Evolutionary conservation across 768 basidiomycete species (phyloP), one percentile per base, ranked within the genome.

Genomic region (Chlorophyllum brunneum): DNA sequence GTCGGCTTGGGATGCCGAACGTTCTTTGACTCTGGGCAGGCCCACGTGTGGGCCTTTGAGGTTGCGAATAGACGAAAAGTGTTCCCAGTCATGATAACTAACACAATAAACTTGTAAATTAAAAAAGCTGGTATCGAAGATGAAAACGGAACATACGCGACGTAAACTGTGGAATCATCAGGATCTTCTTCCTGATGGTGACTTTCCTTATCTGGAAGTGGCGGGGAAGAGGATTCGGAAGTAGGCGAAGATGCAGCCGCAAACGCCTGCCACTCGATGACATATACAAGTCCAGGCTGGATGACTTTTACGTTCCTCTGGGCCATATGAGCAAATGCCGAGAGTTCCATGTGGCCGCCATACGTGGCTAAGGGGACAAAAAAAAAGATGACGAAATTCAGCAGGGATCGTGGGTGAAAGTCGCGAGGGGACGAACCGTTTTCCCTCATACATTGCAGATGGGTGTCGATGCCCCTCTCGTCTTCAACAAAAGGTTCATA

Each of bases 21-120:
- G 65, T 66, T 92, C 90, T 37, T 67, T 62, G 2, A 91, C 81
- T 48, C 69, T 67, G 2, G 90, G 89, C 13, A 83, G 72, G 6
- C 91, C 93, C 0, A 80, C 71, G 63, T 93, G 92, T 0, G 92
- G 93, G 1, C 93, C 93, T 13, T 75, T 75, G 48, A 93, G 70
- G 65, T 92, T 94, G 40, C 93, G 86, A 54, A 95, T 89, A n/a
- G 87, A 90, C 10, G 89, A 92, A 62, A 94, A 95, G 64, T 95
- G 93, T 62, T 95, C 92, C 89, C 90, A 94, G 65, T 93, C 90
- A 62, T 94, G 87, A 65, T 92, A 95, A 26, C 89, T 90, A 61
- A 10, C 23, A 4, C 15, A 24, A 29, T 7, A 48, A 53, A 20
- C 43, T 26, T 39, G 22, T 41, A 22, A 36, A 23, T 52, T 33